Conservation (phyloP, 139 green algal genomes). For the Coccomyxa sp. region DNA sequence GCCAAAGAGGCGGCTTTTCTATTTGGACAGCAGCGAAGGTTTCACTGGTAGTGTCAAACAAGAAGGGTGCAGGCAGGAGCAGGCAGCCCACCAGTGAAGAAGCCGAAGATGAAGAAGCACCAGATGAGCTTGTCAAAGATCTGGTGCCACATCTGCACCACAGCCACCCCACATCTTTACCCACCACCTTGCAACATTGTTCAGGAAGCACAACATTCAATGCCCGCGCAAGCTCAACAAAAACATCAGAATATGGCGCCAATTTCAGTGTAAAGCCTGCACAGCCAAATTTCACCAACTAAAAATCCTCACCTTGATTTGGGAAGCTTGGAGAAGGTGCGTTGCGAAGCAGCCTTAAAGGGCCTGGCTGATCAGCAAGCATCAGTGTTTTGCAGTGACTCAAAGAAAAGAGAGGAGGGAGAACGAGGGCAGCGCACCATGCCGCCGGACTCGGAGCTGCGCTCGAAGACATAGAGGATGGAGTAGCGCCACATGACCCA, state of each 20-base stretch:
- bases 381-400: not conserved
- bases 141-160: constrained; percentile 18
- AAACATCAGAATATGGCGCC: not conserved
- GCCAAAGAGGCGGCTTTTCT: no score
- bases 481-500: constrained; percentile 55
- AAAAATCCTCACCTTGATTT: not conserved
- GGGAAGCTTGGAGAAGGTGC: not conserved
- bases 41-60: no score
- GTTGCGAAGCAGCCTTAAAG: not conserved
- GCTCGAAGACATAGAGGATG: constrained; percentile 51
- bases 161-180: not conserved
- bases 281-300: no score
- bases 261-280: not conserved
- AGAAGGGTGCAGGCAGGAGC: no score
- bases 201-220: not conserved
- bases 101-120: constrained; percentile 36
- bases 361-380: no score
- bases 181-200: not conserved
- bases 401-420: no score
- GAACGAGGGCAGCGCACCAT: not conserved
- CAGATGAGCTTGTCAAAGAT: constrained; percentile 25
- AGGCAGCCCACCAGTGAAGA: constrained; percentile 32
- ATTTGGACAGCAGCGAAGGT: no score
- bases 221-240: no score
- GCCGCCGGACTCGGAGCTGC: constrained; percentile 34